These are phyloP conservation scores for Psilocybe azurescens DNA, from an alignment of 768 basidiomycete species.

Conservation along the genomic window DNA sequence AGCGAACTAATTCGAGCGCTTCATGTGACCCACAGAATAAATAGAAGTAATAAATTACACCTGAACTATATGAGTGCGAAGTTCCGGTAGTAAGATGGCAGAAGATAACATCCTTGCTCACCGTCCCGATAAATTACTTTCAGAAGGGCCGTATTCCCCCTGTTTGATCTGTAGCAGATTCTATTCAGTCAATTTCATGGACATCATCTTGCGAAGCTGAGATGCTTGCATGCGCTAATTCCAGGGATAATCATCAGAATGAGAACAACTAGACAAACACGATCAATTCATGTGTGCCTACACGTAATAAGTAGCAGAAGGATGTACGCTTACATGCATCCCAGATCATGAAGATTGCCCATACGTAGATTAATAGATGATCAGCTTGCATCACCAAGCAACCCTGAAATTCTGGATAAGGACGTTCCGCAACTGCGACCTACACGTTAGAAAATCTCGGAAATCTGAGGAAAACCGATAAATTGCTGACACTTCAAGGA, in stretches of 20 bases:
- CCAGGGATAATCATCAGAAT: slow-evolving; percentile 19
- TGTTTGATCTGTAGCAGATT: slow-evolving; percentile 6
- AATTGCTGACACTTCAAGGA: slow-evolving; percentile 13
- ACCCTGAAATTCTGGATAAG: slow-evolving; percentile 10
- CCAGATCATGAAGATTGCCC: slow-evolving; percentile 18
- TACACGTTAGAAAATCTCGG: not conserved
- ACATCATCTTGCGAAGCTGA: not conserved
- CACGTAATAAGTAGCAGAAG: too few species aligned
- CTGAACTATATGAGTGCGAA: not conserved
- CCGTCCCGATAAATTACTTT: slow-evolving; percentile 16
- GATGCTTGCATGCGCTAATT: slow-evolving; percentile 11
- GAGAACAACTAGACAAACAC: slow-evolving; percentile 10
- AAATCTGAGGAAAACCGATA: too few species aligned
- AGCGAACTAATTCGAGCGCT: not conserved
- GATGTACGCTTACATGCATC: slow-evolving; percentile 12
- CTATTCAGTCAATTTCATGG: not conserved
- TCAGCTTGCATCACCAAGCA: slow-evolving; percentile 16
- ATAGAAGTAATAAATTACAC: slow-evolving; percentile 20
- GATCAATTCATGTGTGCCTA: not conserved
- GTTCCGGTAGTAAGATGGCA: not conserved
- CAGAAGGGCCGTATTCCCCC: slow-evolving; percentile 14
- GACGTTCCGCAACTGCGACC: not conserved
- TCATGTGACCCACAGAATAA: slow-evolving; percentile 15
- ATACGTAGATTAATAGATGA: slow-evolving; percentile 8
- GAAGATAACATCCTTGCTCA: not conserved